Evolutionary conservation across 2,329 filamentous ascomycete species (phyloP), one percentile per base, ranked within the genome.

Genomic region (Aschersonia sp.): DNA sequence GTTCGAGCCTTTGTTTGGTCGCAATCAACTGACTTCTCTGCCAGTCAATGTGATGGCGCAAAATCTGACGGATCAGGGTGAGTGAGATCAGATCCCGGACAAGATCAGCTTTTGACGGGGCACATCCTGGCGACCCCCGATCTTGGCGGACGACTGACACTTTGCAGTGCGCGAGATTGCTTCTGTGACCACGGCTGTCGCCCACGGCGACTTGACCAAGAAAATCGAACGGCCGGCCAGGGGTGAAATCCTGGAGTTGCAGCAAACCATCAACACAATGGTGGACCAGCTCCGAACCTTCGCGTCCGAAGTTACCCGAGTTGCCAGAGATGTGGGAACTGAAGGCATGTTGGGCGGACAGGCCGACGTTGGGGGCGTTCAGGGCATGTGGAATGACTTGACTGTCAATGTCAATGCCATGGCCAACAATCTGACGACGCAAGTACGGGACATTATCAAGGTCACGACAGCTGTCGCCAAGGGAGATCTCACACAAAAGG

Each of bases 401-500:
- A 91, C 85, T 2, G 83, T 89, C 58, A 89, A 89, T 59, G 85
- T 89, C 60, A 89, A 89, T 60, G 85, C 85, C 55, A 91, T 91
- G 85, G 85, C 85, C 59, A 86, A 89, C 61, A 89, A 89, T 61
- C 71, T 91, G 50, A 91, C 85, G 28, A 89, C 85, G 5, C 85
- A 91, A 72, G 85, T 98, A 55, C 84, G 91, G 64, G 92, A 97
- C 66, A 98, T 97, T 65, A 94, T 94, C 58, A 83, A 82, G 66
- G 80, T 84, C 53, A 84, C 80, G 32, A 84, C 80, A 32, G 80
- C 80, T 51, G 80, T 84, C 55, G 80, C 80, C 57, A 82, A 80
- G 66, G 91, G 91, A 67, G 92, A 98, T 64, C 74, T 98, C 57
- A 96, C 89, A 46, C 91, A 95, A 65, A 96, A 96, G 65, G 91